phyloP scores from a whole-genome alignment of 805 yeast species.

The Candida sonorensis region DNA sequence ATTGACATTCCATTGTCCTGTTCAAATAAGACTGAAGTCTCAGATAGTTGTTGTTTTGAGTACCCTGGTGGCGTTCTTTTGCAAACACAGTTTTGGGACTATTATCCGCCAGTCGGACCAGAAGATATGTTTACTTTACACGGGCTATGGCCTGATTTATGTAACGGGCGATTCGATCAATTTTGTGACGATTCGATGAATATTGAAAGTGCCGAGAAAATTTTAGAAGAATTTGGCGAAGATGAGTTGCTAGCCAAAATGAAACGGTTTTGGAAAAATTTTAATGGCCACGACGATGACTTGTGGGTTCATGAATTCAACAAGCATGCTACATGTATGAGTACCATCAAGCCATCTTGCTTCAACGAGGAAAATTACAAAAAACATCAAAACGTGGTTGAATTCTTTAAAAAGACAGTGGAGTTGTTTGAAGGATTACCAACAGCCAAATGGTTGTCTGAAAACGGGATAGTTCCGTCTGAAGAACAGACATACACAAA shows the following conservation, averaged over 20 bases:
- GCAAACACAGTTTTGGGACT: conserved; percentile 93
- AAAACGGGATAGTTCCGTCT: conserved; percentile 68
- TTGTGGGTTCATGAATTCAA: conserved; percentile 91
- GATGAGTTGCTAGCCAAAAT: conserved; percentile 48
- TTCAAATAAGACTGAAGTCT: conserved; percentile 43
- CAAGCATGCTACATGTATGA: conserved; percentile 91
- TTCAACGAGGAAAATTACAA: conserved; percentile 34
- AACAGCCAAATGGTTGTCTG: conserved; percentile 59
- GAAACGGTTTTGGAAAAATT: conserved; percentile 65
- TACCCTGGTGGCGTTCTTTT: conserved; percentile 78
- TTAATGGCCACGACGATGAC: conserved; percentile 56
- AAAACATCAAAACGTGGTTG: conserved; percentile 47
- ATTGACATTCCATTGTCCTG: conserved; percentile 55
- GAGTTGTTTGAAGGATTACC: conserved; percentile 52
- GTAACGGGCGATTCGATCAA: conserved; percentile 77
- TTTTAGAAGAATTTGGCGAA: conserved; percentile 42
- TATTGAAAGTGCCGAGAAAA: conserved; percentile 41
- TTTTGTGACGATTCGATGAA: conserved; percentile 62
- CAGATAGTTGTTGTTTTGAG: conserved; percentile 77
- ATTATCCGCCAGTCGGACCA: conserved; percentile 67
- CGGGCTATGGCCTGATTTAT: conserved; percentile 86
- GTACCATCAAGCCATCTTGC: conserved; percentile 69
- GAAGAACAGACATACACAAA: conserved; percentile 48
- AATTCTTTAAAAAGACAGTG: conserved; percentile 59
- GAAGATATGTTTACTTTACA: conserved; percentile 69